Evolutionary conservation across 148 eudicot species (phyloP).

Genomic region (Fagopyrum homotropicum): DNA sequence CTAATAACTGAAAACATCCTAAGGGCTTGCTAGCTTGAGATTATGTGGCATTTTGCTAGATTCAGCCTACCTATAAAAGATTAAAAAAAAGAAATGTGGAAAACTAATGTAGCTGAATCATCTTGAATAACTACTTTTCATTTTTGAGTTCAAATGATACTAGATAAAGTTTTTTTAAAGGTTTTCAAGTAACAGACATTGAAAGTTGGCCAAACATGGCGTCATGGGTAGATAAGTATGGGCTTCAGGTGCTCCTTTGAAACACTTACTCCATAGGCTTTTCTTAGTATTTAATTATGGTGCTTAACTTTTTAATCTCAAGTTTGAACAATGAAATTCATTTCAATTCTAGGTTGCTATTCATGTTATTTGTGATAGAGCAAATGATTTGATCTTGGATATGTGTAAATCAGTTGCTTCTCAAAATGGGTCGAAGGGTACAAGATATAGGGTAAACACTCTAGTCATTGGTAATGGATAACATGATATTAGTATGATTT

Average conservation of each 20-base stretch:
- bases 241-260: slow-evolving; percentile 65
- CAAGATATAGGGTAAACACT: slow-evolving; percentile 74
- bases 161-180: slow-evolving; percentile 27
- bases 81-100: background rate
- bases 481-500: background rate
- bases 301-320: background rate
- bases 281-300: background rate
- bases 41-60: background rate
- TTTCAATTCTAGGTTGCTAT: slow-evolving; percentile 45
- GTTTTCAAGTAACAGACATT: slow-evolving; percentile 68
- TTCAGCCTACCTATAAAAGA: background rate
- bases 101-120: background rate
- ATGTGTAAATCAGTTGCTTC: slow-evolving; percentile 62
- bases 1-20: background rate
- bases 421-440: slow-evolving; percentile 57
- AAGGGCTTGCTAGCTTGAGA: background rate
- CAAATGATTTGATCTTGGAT: slow-evolving; percentile 82
- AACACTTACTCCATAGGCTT: background rate
- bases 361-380: slow-evolving; percentile 93
- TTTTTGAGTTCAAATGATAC: too few relatives aligned
- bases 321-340: background rate
- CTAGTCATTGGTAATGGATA: background rate
- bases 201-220: slow-evolving; percentile 68
- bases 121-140: background rate
- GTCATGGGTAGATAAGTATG: slow-evolving; percentile 45